Evolutionary conservation across 2,329 filamentous ascomycete species (phyloP), one percentile per base, ranked within the genome.

Genomic region (Fusarium sp.): DNA sequence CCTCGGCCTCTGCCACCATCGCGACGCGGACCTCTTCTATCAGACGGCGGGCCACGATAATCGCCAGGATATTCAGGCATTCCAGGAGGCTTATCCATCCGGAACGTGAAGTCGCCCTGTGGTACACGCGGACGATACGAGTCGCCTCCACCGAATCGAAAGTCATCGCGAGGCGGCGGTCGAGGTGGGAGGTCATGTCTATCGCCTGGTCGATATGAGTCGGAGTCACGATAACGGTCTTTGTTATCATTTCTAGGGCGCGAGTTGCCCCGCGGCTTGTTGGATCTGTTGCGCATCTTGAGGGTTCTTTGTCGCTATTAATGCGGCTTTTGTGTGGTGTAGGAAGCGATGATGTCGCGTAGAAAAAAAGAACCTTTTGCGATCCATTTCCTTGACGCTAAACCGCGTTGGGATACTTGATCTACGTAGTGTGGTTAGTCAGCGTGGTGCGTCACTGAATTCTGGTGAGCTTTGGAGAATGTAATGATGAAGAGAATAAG

Each of bases 51-150:
- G 3, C 69, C 63, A 20, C 65, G 62, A 48, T 69, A 72, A 16
- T 71, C 68, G 12, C 34, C 40, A 20, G 74, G 69, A 3, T 76
- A 72, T 12, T 84, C 80, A 20, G 80, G 77, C 18, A 88, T 78
- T 7, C 86, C 86, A 1, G 82, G 70, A 6, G 87, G 86, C 53
- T 85, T 85, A 13, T 87, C 83, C 44, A 84, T 78, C 9, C 85
- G 84, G 62, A 89, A 90, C 1, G 84, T 86, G 73, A 90, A 90
- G 53, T 88, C 86, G 40, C 86, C 77, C 51, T 81, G 82, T 3
- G 82, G 82, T 16, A 77, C 73, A 30, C 72, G 70, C 15, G 77
- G 75, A 6, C 76, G 74, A 30, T 80, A 78, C 10, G 76, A 78
- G 54, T 79, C 76, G 6, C 32, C 48, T 25, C 30, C 48, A 9